phyloP scores from a whole-genome alignment of 2,329 filamentous ascomycete genomes.

The Cucurbitaria berberidis region DNA sequence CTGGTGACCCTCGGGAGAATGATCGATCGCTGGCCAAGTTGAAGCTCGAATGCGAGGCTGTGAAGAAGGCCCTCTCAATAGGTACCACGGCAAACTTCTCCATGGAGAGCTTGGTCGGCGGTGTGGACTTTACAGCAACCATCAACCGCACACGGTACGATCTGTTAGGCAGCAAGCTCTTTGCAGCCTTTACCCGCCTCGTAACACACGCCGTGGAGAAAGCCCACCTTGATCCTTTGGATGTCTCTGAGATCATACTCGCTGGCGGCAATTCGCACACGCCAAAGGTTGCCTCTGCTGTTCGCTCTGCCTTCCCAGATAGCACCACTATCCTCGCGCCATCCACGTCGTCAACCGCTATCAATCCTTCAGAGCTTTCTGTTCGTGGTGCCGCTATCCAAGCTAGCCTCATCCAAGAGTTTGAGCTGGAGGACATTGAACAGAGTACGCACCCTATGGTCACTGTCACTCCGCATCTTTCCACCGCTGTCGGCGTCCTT shows the following conservation, averaged over 20 bases:
- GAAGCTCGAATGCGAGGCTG: conserved; percentile 85
- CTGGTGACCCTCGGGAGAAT: conserved; percentile 77
- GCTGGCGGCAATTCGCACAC: conserved; percentile 92
- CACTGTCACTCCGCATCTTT: conserved; percentile 89
- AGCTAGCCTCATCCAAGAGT: conserved; percentile 91
- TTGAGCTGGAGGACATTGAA: conserved; percentile 90
- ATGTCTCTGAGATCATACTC: conserved; percentile 93
- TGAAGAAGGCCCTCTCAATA: conserved; percentile 90
- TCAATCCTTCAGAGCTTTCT: conserved; percentile 92
- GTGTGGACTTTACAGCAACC: conserved; percentile 87
- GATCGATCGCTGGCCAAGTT: conserved; percentile 86
- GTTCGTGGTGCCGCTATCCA: conserved; percentile 93
- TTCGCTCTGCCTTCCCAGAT: conserved; percentile 80
- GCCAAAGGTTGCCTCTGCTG: conserved; percentile 85
- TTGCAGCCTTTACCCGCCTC: conserved; percentile 84
- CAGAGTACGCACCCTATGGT: conserved; percentile 96
- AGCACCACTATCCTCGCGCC: conserved; percentile 81
- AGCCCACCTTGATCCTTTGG: conserved; percentile 87
- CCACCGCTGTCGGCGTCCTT: conserved; percentile 86
- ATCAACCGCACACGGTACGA: conserved; percentile 95
- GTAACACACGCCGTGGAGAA: conserved; percentile 88
- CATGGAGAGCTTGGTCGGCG: conserved; percentile 87
- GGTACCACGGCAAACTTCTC: conserved; percentile 89
- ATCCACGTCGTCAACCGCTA: conserved; percentile 74
- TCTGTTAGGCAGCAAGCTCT: conserved; percentile 82